Evolutionary conservation across 75 land plant species (phyloP), one percentile per base, ranked within the genome.

Genomic region (Picea glauca): DNA sequence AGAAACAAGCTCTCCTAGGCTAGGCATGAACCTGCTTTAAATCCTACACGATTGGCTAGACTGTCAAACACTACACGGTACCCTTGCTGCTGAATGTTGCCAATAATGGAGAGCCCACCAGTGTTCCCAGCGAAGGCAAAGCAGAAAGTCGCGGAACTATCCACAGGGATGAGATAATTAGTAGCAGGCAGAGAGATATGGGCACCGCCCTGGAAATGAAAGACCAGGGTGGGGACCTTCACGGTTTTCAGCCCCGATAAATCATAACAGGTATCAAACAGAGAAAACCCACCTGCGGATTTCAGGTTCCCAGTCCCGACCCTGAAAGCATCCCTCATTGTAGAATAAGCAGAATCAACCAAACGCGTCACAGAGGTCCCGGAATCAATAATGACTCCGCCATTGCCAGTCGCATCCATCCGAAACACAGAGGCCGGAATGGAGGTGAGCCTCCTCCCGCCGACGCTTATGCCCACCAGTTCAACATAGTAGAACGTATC

Each of bases 291-390:
- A 13, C 70, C 87, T 3, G 85, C 80, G 56, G 73, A 38, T 65
- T 81, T 83, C 79, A 94, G 81, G 38, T 75, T 54, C 43, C 78
- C 35, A 31, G 92, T 81, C n/a, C 88, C 93, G 15, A 86, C 83
- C 30, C 86, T 83, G 84, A 96, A 92, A 3, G 96, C 98, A 67
- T 85, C 83, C 13, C 93, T 26, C 68, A 96, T 64, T 1, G 86
- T 87, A 13, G 58, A 79, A 80, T 92, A 96, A 0, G 94, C 94
- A 30, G 85, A 81, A 59, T 76, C 78, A 38, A 85, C 83, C 46
- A 96, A 83, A 5, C 92, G 87, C 32, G 99, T 94, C 35, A 94
- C 91, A n/a, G 97, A 90, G 18, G 99, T 96, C n/a, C 99, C 99
- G 0, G 95, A 96, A 80, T 96, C 99, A 58, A 96, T 80, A 73